These are phyloP conservation scores for Monosporozyma yasuniensis DNA, from an alignment of 805 yeast genomes.

Conservation along the genomic window DNA sequence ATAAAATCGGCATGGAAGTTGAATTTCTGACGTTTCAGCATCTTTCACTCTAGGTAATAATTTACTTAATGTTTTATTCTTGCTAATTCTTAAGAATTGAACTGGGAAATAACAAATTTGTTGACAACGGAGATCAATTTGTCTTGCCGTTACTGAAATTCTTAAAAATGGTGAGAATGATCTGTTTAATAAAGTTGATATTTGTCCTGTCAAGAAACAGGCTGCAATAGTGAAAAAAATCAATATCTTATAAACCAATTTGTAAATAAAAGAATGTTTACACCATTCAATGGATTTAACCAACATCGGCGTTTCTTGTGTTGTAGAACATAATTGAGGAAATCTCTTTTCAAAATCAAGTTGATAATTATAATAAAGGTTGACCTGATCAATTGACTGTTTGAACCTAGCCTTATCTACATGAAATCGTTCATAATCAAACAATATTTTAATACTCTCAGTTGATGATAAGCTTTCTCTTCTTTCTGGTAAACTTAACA, in stretches of 20 bases:
- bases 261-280: not conserved
- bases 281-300: not conserved
- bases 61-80: slow-evolving; percentile 10
- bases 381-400: slow-evolving; percentile 1
- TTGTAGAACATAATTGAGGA: not conserved
- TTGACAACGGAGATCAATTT: slow-evolving; percentile 65
- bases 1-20: slow-evolving; percentile 37
- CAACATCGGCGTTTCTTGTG: not conserved
- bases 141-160: slow-evolving; percentile 60
- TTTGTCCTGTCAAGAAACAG: slow-evolving; percentile 13
- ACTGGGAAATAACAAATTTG: slow-evolving; percentile 73
- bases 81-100: slow-evolving; percentile 54
- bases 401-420: slow-evolving; percentile 1
- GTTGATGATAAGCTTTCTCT: not conserved
- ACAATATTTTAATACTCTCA: not conserved
- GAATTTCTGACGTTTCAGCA: slow-evolving; percentile 6
- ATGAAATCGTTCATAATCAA: not conserved
- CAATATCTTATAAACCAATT: not conserved
- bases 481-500: slow-evolving; percentile 41
- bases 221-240: slow-evolving; percentile 6
- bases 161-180: slow-evolving; percentile 12
- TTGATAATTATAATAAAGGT: slow-evolving; percentile 1
- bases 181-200: slow-evolving; percentile 15
- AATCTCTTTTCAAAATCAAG: slow-evolving; percentile 1
- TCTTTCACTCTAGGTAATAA: slow-evolving; percentile 12